These are phyloP conservation scores for Hymenoscyphus infarciens DNA, from an alignment of 2,329 filamentous ascomycete genomes.

Conservation along the genomic window DNA sequence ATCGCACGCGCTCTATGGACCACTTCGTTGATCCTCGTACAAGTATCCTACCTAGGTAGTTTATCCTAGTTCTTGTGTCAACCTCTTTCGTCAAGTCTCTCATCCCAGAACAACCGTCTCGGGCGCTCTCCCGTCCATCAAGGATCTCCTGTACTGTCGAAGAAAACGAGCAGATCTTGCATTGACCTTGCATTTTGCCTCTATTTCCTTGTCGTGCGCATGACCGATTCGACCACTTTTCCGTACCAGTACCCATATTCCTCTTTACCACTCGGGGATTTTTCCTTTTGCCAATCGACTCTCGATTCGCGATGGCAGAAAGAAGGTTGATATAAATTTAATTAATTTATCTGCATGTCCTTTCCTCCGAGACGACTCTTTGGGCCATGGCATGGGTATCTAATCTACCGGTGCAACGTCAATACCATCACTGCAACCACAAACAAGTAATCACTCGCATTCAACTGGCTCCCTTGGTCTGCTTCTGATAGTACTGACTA, in stretches of 20 bases:
- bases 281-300: not conserved
- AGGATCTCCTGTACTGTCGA: not conserved
- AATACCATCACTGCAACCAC: not conserved
- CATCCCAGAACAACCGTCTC: not conserved
- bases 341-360: conserved; percentile 4
- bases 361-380: conserved; percentile 3
- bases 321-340: not conserved
- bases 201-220: not conserved
- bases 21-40: not conserved
- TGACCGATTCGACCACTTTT: not conserved
- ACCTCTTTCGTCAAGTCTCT: too few relatives aligned
- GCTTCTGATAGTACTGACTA: conserved; percentile 17
- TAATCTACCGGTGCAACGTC: not conserved
- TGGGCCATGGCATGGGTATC: conserved; percentile 1
- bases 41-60: too few relatives aligned
- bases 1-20: not conserved
- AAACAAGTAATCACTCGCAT: not conserved
- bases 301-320: not conserved
- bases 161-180: conserved; percentile 7
- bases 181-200: conserved; percentile 5
- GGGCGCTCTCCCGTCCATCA: conserved; percentile 6
- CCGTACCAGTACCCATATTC: not conserved
- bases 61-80: too few relatives aligned
- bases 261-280: not conserved
- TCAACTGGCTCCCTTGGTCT: conserved; percentile 1